These are phyloP conservation scores for Cubamyces lactineus DNA, from an alignment of 768 basidiomycete species.

Conservation along the genomic window DNA sequence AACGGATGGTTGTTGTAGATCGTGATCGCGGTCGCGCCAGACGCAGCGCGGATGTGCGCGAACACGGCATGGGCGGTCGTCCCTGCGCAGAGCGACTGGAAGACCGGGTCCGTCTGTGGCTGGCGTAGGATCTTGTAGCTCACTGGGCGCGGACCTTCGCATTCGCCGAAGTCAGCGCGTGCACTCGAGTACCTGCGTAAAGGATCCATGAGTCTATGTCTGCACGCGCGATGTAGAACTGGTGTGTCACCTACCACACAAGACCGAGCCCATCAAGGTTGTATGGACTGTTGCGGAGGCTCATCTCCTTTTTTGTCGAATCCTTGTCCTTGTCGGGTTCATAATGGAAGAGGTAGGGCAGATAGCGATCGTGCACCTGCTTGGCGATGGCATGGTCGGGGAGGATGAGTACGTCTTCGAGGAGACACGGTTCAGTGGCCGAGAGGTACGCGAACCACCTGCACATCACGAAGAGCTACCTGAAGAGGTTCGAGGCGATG, in stretches of 20 bases:
- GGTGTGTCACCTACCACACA: constrained; percentile 25
- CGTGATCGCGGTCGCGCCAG: constrained; percentile 30
- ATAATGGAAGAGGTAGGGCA: constrained; percentile 32
- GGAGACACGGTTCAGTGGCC: constrained; percentile 32
- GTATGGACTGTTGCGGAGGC: constrained; percentile 31
- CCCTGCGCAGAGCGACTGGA: constrained; percentile 32
- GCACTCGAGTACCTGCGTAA: constrained; percentile 26
- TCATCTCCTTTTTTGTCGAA: constrained; percentile 29
- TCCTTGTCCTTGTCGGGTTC: constrained; percentile 25
- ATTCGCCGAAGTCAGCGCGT: constrained; percentile 31
- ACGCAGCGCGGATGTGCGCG: constrained; percentile 38
- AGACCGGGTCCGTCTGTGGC: constrained; percentile 32
- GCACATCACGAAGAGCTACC: constrained; percentile 26
- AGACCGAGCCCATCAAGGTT: constrained; percentile 34
- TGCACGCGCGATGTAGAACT: background rate
- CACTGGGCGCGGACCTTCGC: constrained; percentile 28
- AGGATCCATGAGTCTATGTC: background rate
- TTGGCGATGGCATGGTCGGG: constrained; percentile 34
- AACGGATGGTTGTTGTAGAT: constrained; percentile 34
- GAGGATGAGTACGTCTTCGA: constrained; percentile 35
- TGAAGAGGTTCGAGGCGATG: background rate
- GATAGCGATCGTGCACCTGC: constrained; percentile 35
- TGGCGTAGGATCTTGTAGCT: constrained; percentile 33
- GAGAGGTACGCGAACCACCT: constrained; percentile 39
- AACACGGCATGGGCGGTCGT: constrained; percentile 32